Evolutionary conservation across 108 stramenopile genomes (phyloP), one percentile per base, ranked within the genome.

Genomic region (Nannochloropsis gaditana): DNA sequence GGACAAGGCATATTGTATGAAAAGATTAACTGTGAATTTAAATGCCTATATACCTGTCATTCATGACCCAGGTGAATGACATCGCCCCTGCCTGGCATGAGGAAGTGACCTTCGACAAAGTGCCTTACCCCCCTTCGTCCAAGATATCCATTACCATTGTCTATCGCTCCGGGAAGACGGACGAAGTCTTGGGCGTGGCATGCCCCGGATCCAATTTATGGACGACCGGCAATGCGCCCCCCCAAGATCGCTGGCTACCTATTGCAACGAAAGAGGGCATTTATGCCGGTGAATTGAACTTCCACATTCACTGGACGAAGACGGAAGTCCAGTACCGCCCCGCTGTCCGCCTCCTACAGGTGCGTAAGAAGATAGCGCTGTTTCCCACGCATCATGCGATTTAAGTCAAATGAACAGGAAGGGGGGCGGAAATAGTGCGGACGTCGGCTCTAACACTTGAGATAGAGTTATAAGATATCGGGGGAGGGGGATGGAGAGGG

Each of bases 211-310:
- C 59, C 19, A 73, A 73, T n/a, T 73, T 73, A n/a, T 73, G 59
- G 59, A 73, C 59, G 59, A 73, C 59, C 19, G 59, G 59, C 19
- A 8, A 73, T n/a, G n/a, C 3, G 3, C 2, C 59, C n/a, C 59
- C 59, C 19, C 59, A 73, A n/a, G 59, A 73, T 73, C 59, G 59
- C 19, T 73, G 59, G 59, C n/a, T 73, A n/a, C 59, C 59, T 3
- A n/a, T 73, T 15, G 59, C 59, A n/a, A 73, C 59, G 19, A 73
- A 73, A n/a, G 59, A 73, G 59, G 59, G 59, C 59, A 73, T 73
- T n/a, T 73, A 73, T n/a, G 59, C 59, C 19, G 59, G 59, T n/a
- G 59, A 73, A n/a, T 73, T 73, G 59, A 73, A 73, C 59, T 73
- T 73, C n/a, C 59, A 73, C 59, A n/a, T 73, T 2, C 59, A 73